Evolutionary conservation across 768 basidiomycete species (phyloP), one percentile per base, ranked within the genome.

Genomic region (Agaricus blazei): DNA sequence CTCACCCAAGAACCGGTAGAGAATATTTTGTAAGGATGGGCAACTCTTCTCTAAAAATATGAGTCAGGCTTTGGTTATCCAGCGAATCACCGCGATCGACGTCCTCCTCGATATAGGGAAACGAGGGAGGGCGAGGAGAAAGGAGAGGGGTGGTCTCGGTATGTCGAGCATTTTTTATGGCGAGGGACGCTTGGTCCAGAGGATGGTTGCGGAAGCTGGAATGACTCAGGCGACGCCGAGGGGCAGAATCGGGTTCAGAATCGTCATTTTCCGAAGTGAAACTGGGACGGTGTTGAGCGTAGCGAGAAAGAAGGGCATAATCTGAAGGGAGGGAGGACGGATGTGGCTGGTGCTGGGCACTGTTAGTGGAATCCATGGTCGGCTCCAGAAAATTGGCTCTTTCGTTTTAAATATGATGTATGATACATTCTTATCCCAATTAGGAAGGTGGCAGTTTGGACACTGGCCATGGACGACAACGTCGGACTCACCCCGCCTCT

Each of bases 1-100:
- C 82, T 55, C 59, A 90, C 90, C 80, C 80, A 57, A 86, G 84
- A 34, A 91, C 81, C 4, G 89, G 89, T 15, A 88, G 64, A 3
- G 88, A 79, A 65, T 88, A 93, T 64, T 75, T 75, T 2, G 75
- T 54, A 15, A 91, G 74, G 40, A 85, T 81, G 2, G 67, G 62
- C 0, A 83, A 63, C 61, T 93, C 90, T 54, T 89, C 81, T 63
- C 75, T 74, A 56, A 82, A 76, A 63, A 78, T 69, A 3, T 50
- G 50, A 8, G 58, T 59, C 29, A 67, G 71, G 3, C 69, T 50
- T n/a, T 67, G 67, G 12, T 67, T 60, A 29, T 70, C 68, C 15
- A 62, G 57, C 14, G 68, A 62, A 26, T 68, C 64, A 46, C 73
- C 63, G 11, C 34, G 61, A 60, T 75, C 77, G n/a, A 71, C 63